phyloP scores from a whole-genome alignment of 1,139 yeast species.

The Entelexis paramagnoliae region DNA sequence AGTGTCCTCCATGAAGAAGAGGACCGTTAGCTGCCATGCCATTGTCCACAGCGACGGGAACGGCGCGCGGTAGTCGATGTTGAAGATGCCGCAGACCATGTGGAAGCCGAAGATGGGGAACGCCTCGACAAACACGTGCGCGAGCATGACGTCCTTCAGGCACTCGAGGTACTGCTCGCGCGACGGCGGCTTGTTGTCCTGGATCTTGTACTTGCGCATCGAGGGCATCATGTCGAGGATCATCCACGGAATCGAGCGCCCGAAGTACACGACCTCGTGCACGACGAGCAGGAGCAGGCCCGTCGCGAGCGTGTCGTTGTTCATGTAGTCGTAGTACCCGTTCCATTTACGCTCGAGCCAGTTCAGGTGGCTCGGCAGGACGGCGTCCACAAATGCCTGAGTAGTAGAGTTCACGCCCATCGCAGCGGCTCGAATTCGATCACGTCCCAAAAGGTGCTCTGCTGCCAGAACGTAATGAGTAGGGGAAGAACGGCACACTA shows the following conservation, averaged over 20 bases:
- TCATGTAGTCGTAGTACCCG: constrained; percentile 60
- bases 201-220: constrained; percentile 70
- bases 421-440: too few relatives aligned
- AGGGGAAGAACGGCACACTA: too few relatives aligned
- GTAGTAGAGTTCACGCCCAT: constrained; percentile 20
- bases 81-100: constrained; percentile 68
- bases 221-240: constrained; percentile 65
- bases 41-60: constrained; percentile 59
- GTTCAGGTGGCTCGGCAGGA: constrained; percentile 21
- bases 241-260: constrained; percentile 77
- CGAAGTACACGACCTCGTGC: constrained; percentile 76
- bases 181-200: constrained; percentile 66
- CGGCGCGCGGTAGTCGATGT: constrained; percentile 68
- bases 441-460: too few relatives aligned
- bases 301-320: constrained; percentile 71
- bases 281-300: constrained; percentile 63
- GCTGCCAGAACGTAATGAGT: too few relatives aligned
- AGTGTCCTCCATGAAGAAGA: constrained; percentile 78
- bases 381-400: constrained; percentile 11
- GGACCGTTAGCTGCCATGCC: constrained; percentile 53
- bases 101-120: constrained; percentile 95
- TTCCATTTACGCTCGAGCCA: constrained; percentile 63
- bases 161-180: constrained; percentile 86
- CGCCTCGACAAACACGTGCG: constrained; percentile 86
- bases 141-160: constrained; percentile 65